These are phyloP conservation scores for Hylodesmum podocarpum DNA, from an alignment of 306 rosid genomes.

Conservation along the genomic window DNA sequence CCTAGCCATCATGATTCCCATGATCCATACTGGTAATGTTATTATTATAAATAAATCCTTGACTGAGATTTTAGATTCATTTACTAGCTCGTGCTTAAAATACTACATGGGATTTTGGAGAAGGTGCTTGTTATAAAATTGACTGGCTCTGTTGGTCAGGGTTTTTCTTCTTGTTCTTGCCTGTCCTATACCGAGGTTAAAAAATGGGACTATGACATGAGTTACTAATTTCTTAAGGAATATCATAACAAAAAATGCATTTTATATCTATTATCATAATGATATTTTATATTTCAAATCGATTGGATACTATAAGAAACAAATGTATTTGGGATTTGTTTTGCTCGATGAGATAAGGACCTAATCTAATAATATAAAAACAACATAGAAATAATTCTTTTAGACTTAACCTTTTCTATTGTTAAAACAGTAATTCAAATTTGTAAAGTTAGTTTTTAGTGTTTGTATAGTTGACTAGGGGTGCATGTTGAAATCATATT, in stretches of 20 bases:
- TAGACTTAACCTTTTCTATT: not conserved
- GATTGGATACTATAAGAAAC: not conserved
- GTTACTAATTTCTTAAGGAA: not conserved
- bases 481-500: constrained; percentile 22
- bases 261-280: not conserved
- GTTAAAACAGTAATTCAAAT: not conserved
- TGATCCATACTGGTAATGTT: constrained; percentile 67
- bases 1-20: constrained; percentile 67
- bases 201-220: not conserved
- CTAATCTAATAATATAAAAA: not conserved
- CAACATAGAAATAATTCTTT: no score
- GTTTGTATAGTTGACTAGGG: constrained; percentile 10
- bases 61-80: not conserved
- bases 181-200: not conserved
- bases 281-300: not conserved
- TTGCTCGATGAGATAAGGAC: not conserved
- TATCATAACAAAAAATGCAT: not conserved
- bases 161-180: constrained; percentile 1
- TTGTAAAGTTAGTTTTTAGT: not conserved
- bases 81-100: not conserved
- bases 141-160: constrained; percentile 1
- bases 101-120: not conserved
- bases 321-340: not conserved
- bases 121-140: not conserved
- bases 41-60: constrained; percentile 3